Evolutionary conservation across 2,329 filamentous ascomycete species (phyloP), one percentile per base, ranked within the genome.

Genomic region (Botrytis galanthina): DNA sequence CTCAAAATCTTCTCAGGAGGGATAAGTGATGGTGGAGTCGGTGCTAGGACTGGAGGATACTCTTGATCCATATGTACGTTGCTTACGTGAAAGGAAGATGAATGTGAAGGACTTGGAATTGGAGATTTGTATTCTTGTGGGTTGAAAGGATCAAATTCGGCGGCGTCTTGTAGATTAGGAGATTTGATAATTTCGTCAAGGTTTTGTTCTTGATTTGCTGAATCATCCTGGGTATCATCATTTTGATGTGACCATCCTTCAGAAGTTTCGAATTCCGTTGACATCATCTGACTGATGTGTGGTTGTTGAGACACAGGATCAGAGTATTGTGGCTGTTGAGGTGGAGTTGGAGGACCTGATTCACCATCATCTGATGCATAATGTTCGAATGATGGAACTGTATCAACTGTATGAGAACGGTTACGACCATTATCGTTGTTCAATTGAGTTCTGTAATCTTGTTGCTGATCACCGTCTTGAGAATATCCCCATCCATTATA

Each of bases 351-450:
- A 51, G 71, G 71, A 29, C 63, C 63, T 22, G 66, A 72, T 16
- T 72, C 57, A 20, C 62, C 64, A 37, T 69, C 57, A 32, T 79
- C 77, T 9, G 77, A 79, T n/a, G 76, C 73, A 64, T 77, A 77
- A 12, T 75, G 73, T 48, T 78, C 78, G 10, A 78, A 78, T 2
- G 76, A 76, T 16, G 78, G 78, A 9, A 78, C 71, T 1, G 78
- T 78, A 59, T 77, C 78, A 35, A 75, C 76, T 3, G 77, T 79
- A n/a, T 80, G 73, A 18, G 76, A 75, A 46, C 72, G 57, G 4
- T 35, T 20, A 39, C 46, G 66, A 14, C 46, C 37, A 51, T 35
- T 44, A 22, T 37, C 29, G 6, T n/a, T 51, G 37, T 39, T 44
- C 2, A 48, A 46, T 42, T 68, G 64, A 26, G 54, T 42, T 54